Evolutionary conservation across 768 basidiomycete genomes (phyloP), one percentile per base, ranked within the genome.

Genomic region (Astraeus odoratus): DNA sequence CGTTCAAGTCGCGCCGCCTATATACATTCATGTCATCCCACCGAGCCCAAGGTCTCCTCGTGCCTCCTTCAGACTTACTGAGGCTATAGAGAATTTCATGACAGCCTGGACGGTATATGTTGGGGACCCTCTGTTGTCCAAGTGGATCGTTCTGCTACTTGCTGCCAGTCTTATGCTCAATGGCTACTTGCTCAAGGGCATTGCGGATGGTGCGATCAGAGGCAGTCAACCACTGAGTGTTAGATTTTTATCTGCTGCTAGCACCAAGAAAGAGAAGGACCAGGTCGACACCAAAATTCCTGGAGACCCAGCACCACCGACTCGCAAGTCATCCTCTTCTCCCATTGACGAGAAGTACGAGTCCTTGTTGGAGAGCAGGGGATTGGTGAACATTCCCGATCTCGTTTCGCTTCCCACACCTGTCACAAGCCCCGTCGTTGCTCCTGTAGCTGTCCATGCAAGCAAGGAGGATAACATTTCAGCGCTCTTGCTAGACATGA

Each of bases 131-230:
- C 78, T 97, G 40, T 67, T 98, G 50, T 83, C 80, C 56, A 98
- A 98, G 69, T 94, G 90, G 86, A 93, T 98, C 59, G 88, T 97
- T 39, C 74, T 89, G 46, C 73, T 87, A 12, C 78, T 99, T 20
- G 86, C 81, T 2, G 75, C 94, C 48, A 87, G 84, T 48, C 85
- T 97, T 47, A 77, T 83, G 45, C 72, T 99, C 46, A 99, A 99
- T 51, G 94, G 93, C 4, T 97, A 90, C 58, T 73, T 97, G 13
- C 76, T 99, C 47, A 94, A 91, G 65, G 86, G 86, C 4, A 84
- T 88, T 35, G 83, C 81, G 0, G 78, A 78, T 8, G 82, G 78
- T 25, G 62, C 64, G 10, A 64, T 63, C 46, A 48, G 65, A 49
- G 52, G 57, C 9, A 23, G 60, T 2, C 64, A 63, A 15, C 60